Evolutionary conservation across 345 rosid genomes (phyloP), one percentile per base, ranked within the genome.

Genomic region (Combretum micranthum): DNA sequence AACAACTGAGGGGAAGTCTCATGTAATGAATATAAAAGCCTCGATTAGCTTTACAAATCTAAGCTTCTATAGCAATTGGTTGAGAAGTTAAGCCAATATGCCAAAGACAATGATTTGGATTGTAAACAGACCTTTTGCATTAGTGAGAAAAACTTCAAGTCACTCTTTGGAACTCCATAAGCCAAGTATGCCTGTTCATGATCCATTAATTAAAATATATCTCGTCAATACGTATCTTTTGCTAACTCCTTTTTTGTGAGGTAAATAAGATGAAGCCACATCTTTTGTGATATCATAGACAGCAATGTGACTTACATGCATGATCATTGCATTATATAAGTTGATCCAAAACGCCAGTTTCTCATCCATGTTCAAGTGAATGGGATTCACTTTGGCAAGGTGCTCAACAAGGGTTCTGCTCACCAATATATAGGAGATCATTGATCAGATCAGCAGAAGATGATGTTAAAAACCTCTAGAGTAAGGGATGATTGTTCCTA

Each of bases 331-430:
- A 65, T 92, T 88, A 64, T 88, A 92, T 67, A 92, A 76, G 69
- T 92, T 92, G 71, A 92, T 86, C 97, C 98, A 92, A 66, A 92
- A 92, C 55, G 98, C 96, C 15, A 92, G 88, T 79, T 86, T 92
- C 86, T 88, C 94, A 48, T 67, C 75, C 81, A 81, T 62, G 70
- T 71, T 80, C 65, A 88, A 54, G 70, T 67, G 82, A 68, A 82
- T 73, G 21, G 97, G 97, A 64, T 86, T 83, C 59, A 88, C 95
- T 71, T 78, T 78, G 18, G 91, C 96, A 56, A 88, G 80, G 72
- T 84, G 84, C 79, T 86, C 90, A 22, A 92, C 98, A 45, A 93
- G 94, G 62, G 72, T 73, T 69, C 99, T 93, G 84, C 62, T 47
- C 47, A 50, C 65, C 39, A 62, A 60, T 3, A 47, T 32, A 32